These are phyloP conservation scores for Moniliella sp. DNA, from an alignment of 1,284 basidiomycete species.

Conservation along the genomic window DNA sequence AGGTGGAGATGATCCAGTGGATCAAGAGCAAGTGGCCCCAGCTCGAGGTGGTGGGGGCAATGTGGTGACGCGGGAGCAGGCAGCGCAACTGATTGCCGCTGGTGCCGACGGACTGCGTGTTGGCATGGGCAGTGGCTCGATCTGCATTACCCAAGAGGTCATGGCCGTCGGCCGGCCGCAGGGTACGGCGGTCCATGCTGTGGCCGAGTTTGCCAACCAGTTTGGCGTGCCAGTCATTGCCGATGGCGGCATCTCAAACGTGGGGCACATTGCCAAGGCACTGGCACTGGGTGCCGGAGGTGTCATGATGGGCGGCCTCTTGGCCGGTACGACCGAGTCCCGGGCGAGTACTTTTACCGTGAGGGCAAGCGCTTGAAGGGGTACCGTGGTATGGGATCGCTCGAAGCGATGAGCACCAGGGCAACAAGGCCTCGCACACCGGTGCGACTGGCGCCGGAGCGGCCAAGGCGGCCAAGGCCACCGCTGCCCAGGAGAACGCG, in stretches of 20 bases:
- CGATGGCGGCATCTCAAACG: slow-evolving; percentile 87
- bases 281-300: slow-evolving; percentile 75
- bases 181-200: slow-evolving; percentile 81
- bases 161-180: slow-evolving; percentile 98
- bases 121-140: slow-evolving; percentile 91
- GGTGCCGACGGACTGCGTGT: slow-evolving; percentile 83
- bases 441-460: slow-evolving; percentile 36
- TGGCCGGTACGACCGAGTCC: slow-evolving; percentile 88
- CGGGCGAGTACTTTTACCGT: slow-evolving; percentile 96
- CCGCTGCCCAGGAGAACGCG: slow-evolving; percentile 53
- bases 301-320: slow-evolving; percentile 93
- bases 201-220: slow-evolving; percentile 72
- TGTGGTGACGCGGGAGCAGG: slow-evolving; percentile 91
- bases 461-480: slow-evolving; percentile 36
- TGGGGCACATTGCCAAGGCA: slow-evolving; percentile 94
- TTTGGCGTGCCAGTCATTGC: slow-evolving; percentile 94
- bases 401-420: slow-evolving; percentile 33
- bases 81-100: slow-evolving; percentile 72
- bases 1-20: slow-evolving; percentile 85
- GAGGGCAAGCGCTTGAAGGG: slow-evolving; percentile 95
- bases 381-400: slow-evolving; percentile 89
- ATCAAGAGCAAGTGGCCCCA: slow-evolving; percentile 58
- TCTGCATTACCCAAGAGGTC: slow-evolving; percentile 98
- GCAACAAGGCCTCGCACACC: slow-evolving; percentile 18
- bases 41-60: slow-evolving; percentile 79